These are phyloP conservation scores for Boletus speciosus DNA, from an alignment of 768 basidiomycete species.

Conservation along the genomic window DNA sequence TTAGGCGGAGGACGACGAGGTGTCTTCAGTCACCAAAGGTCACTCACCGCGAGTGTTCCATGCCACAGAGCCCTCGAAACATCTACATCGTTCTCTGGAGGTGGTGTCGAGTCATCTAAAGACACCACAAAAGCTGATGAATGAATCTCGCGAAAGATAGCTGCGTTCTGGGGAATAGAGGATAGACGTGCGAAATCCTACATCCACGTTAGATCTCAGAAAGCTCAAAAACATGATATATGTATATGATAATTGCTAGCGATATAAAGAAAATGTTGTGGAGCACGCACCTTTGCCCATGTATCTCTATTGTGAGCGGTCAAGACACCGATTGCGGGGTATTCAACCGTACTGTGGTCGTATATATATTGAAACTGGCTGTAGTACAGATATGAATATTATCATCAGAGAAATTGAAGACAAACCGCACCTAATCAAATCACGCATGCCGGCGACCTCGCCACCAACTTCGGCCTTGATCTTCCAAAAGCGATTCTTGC, in stretches of 20 bases:
- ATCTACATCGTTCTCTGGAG: conserved; percentile 48
- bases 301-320: conserved; percentile 77
- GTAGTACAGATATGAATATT: conserved; percentile 7
- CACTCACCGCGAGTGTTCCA: conserved; percentile 53
- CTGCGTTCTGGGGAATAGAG: conserved; percentile 56
- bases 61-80: conserved; percentile 80
- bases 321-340: conserved; percentile 74
- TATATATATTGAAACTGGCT: conserved; percentile 76
- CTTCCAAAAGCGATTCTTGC: conserved; percentile 84
- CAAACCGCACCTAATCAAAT: conserved; percentile 56
- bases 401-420: not conserved
- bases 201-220: not conserved
- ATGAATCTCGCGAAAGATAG: conserved; percentile 69
- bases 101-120: conserved; percentile 56
- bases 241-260: not conserved
- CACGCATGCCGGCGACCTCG: conserved; percentile 56
- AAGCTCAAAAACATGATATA: not conserved
- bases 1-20: not conserved
- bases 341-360: conserved; percentile 55
- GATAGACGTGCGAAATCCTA: conserved; percentile 66
- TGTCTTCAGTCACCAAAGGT: conserved; percentile 27
- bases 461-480: conserved; percentile 57
- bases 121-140: conserved; percentile 83
- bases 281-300: conserved; percentile 72
- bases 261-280: not conserved